Conservation (phyloP, 768 basidiomycete genomes). For the Suillus hirtellus region DNA sequence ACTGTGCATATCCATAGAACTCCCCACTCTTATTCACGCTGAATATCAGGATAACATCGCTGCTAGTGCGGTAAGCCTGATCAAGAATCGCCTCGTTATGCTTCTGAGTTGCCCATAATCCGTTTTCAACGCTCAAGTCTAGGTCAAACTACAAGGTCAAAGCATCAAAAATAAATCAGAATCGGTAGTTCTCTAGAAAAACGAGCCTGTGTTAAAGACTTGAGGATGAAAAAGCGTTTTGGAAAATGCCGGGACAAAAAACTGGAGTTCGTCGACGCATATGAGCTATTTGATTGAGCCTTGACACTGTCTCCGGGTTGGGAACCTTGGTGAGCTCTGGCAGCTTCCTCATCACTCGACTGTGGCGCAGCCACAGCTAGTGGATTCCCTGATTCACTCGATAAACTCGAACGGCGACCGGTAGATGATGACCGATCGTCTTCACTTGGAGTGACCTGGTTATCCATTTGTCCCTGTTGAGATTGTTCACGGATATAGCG, state of each 20-base stretch:
- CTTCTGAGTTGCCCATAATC: constrained; percentile 89
- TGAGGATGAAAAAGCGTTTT: constrained; percentile 89
- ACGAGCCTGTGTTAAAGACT: constrained; percentile 77
- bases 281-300: constrained; percentile 58
- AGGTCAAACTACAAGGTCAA: constrained; percentile 60
- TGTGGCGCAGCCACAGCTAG: constrained; percentile 27
- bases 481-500: constrained; percentile 74
- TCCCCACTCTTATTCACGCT: constrained; percentile 93
- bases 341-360: constrained; percentile 41
- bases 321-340: background rate
- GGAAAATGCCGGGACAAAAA: constrained; percentile 78
- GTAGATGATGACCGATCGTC: constrained; percentile 8
- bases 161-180: background rate
- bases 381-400: constrained; percentile 14
- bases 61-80: constrained; percentile 88
- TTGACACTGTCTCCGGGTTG: constrained; percentile 14
- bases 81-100: constrained; percentile 92
- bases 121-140: constrained; percentile 74
- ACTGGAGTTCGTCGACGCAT: constrained; percentile 82
- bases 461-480: constrained; percentile 34
- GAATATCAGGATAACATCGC: constrained; percentile 87
- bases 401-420: constrained; percentile 14
- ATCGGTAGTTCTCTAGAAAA: background rate
- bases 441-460: constrained; percentile 17
- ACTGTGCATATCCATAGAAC: constrained; percentile 92